Evolutionary conservation across 2,329 filamentous ascomycete species (phyloP), one percentile per base, ranked within the genome.

Genomic region (Dothideomycetes sp.): DNA sequence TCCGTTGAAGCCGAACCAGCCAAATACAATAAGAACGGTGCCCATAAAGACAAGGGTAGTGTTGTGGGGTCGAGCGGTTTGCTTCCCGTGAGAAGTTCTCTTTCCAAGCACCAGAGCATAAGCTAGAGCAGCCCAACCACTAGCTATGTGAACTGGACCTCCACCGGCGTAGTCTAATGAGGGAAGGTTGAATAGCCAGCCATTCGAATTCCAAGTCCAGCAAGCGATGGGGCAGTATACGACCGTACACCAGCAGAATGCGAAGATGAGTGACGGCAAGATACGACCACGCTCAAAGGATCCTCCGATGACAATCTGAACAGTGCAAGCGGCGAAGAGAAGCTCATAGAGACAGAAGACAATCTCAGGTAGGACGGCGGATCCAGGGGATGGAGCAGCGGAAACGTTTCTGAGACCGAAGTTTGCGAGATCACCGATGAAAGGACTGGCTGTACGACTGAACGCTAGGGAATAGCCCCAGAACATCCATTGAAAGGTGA

Each of bases 171-270:
- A 79, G 52, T 80, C 76, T 45, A 74, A 66, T 1, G 71, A 67
- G 1, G 71, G 70, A 2, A 80, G 67, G 16, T 78, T 73, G 57
- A 65, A 78, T 1, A 81, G 61, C 77, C 78, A 82, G 9, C 78
- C 77, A 38, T 70, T 73, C n/a, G 69, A 53, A 51, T 81, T 81
- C 78, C 78, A 82, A 4, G 75, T 78, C 76, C 76, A 80, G 60
- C 71, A 77, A 0, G 76, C 76, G 24, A 80, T 70, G 0, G 71
- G 69, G 48, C 69, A 80, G 57, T 80, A 80, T 3, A 80, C 77
- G 41, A 80, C 66, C 0, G 77, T 80, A 0, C 75, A 73, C 76
- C 76, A 80, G 51, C 64, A 70, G 53, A 80, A 74, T 16, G 69
- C 64, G 47, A 80, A 84, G 18, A 83, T 63, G 52, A 83, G 68